phyloP scores from a whole-genome alignment of 192 early-diverging fungal species.

The Gaertneriomyces sp. region DNA sequence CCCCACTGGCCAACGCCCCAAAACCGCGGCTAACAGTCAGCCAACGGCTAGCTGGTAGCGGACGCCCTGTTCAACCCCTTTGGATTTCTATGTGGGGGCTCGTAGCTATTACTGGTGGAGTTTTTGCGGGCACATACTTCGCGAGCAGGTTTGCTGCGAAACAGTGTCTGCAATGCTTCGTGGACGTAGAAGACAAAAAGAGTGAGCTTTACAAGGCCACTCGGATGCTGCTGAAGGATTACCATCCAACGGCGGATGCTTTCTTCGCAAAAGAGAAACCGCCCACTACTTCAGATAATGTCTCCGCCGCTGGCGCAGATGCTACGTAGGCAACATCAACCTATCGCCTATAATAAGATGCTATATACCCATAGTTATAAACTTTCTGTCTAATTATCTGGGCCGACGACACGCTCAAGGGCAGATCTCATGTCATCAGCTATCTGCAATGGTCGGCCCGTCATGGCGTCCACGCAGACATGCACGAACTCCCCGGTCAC shows the following conservation, averaged over 20 bases:
- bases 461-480: constrained; percentile 17
- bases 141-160: constrained; percentile 21
- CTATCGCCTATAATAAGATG: no score
- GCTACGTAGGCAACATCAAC: no score
- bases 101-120: constrained; percentile 20
- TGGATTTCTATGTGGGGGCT: constrained; percentile 22
- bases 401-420: background rate
- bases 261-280: constrained; percentile 20
- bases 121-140: constrained; percentile 26
- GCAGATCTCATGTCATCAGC: background rate
- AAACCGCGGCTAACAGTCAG: background rate
- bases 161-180: constrained; percentile 25
- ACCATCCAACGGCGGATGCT: constrained; percentile 17
- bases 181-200: constrained; percentile 31
- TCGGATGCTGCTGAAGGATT: constrained; percentile 14
- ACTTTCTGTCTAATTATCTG: no score
- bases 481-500: constrained; percentile 29
- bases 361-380: no score
- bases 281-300: background rate
- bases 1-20: background rate
- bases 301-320: no score
- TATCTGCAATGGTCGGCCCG: constrained; percentile 1
- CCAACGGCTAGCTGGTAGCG: background rate
- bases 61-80: constrained; percentile 5
- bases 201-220: constrained; percentile 17